phyloP scores from a whole-genome alignment of 2,329 filamentous ascomycete species.

The Alternaria novae-zelandiae region DNA sequence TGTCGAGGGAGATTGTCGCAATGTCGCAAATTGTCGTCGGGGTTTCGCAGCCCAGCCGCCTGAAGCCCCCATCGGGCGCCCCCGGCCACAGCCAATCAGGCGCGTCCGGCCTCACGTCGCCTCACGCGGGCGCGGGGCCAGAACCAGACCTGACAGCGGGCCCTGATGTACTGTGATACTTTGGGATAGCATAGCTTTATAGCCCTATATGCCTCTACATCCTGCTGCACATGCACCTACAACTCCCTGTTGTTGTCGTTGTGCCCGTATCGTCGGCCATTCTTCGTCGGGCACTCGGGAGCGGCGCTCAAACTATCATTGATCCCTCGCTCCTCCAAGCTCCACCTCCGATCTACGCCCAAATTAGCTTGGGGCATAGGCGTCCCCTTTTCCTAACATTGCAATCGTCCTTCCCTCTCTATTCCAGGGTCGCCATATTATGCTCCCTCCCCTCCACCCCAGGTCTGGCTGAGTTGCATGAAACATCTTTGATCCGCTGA shows the following conservation, averaged over 20 bases:
- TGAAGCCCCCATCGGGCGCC: neutral
- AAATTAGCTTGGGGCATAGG: conserved; percentile 18
- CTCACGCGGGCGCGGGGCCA: conserved; percentile 11
- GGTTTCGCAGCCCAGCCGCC: conserved; percentile 11
- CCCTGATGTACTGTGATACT: neutral
- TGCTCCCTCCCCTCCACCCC: conserved; percentile 27
- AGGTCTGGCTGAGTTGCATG: conserved; percentile 24
- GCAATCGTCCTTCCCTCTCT: conserved; percentile 19
- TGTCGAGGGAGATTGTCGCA: conserved; percentile 15
- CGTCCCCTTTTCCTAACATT: conserved; percentile 40
- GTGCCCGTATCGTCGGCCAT: neutral
- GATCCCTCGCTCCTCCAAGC: conserved; percentile 5
- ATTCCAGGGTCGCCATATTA: conserved; percentile 33
- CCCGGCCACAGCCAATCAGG: conserved; percentile 7
- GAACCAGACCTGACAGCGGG: conserved; percentile 1
- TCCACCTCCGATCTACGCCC: conserved; percentile 26
- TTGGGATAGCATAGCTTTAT: neutral
- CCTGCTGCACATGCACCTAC: neutral
- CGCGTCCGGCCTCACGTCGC: conserved; percentile 3
- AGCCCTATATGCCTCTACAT: neutral
- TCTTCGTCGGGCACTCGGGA: conserved; percentile 9
- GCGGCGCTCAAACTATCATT: conserved; percentile 8
- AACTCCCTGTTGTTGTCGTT: neutral
- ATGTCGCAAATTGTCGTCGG: conserved; percentile 14
- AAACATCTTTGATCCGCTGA: conserved; percentile 31